Percentiles rank a stretch among this genome's conserved stretches.
These are phyloP conservation scores for Paramecium bursaria DNA, from an alignment of 73 alveolate genomes.

Conservation along the genomic window DNA sequence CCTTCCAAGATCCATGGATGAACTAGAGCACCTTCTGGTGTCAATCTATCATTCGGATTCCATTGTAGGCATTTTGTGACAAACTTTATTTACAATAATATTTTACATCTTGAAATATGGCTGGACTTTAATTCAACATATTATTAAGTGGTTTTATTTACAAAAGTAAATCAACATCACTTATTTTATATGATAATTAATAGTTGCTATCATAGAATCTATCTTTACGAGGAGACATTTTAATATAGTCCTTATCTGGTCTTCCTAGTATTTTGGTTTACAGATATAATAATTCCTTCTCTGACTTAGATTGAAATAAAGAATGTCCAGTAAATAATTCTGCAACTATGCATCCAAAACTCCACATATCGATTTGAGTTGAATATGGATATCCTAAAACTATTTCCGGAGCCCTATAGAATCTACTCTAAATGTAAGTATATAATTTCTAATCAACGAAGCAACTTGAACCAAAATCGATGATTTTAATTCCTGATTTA, in stretches of 20 bases:
- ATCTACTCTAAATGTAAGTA: constrained; percentile 80
- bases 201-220: constrained; percentile 14
- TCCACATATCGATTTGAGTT: constrained; percentile 85
- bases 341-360: constrained; percentile 85
- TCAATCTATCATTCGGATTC: constrained; percentile 84
- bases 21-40: constrained; percentile 81
- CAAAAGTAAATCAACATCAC: neutral
- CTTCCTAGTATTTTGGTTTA: neutral
- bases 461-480: constrained; percentile 87
- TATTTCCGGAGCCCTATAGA: constrained; percentile 86
- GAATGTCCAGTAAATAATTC: constrained; percentile 81
- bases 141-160: neutral
- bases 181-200: neutral
- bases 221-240: neutral
- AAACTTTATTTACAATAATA: constrained; percentile 41
- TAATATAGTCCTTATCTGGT: constrained; percentile 10
- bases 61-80: constrained; percentile 81
- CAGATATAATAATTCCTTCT: constrained; percentile 19
- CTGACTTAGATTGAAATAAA: constrained; percentile 51
- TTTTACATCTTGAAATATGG: constrained; percentile 34
- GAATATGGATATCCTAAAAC: constrained; percentile 81
- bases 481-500: constrained; percentile 78
- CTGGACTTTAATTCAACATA: neutral
- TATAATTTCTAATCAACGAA: constrained; percentile 76
- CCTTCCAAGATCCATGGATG: constrained; percentile 92